A percentile compares a stretch with the other conserved stretches of the same genome.
Conservation (phyloP, 2,329 filamentous ascomycete species). For the Exophiala spinifera region DNA sequence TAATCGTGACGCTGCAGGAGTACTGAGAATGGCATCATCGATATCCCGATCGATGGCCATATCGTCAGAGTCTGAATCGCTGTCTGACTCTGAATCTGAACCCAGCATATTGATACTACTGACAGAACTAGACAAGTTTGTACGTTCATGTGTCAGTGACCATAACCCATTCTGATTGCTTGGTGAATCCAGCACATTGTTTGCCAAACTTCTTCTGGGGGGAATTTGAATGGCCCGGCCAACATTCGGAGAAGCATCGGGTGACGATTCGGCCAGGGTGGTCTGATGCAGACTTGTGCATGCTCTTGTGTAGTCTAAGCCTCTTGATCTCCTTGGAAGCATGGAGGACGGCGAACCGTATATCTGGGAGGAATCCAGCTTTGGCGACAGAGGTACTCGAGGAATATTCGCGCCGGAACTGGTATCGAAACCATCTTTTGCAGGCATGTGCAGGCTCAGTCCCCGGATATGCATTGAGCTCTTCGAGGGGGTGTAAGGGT, state of each 20-base stretch:
- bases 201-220: slow-evolving; percentile 46
- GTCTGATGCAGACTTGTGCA: slow-evolving; percentile 95
- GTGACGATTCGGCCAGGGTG: slow-evolving; percentile 83
- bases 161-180: slow-evolving; percentile 61
- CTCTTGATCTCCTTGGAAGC: slow-evolving; percentile 81
- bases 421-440: slow-evolving; percentile 35
- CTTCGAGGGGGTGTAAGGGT: slow-evolving; percentile 70
- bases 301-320: slow-evolving; percentile 87
- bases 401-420: slow-evolving; percentile 52
- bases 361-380: slow-evolving; percentile 77
- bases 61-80: slow-evolving; percentile 61
- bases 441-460: slow-evolving; percentile 68
- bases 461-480: slow-evolving; percentile 61
- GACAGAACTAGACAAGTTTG: slow-evolving; percentile 73
- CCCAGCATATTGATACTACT: slow-evolving; percentile 76
- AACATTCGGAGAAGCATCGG: slow-evolving; percentile 83
- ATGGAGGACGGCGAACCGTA: slow-evolving; percentile 87
- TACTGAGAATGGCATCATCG: slow-evolving; percentile 77
- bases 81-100: slow-evolving; percentile 73
- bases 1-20: slow-evolving; percentile 70
- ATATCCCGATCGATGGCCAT: slow-evolving; percentile 61
- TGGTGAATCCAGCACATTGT: slow-evolving; percentile 59
- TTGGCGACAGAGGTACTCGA: slow-evolving; percentile 72
- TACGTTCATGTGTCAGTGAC: slow-evolving; percentile 68
- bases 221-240: slow-evolving; percentile 64